Evolutionary conservation across 306 rosid species (phyloP), one percentile per base, ranked within the genome.

Genomic region (Chamaecrista fasciculata): DNA sequence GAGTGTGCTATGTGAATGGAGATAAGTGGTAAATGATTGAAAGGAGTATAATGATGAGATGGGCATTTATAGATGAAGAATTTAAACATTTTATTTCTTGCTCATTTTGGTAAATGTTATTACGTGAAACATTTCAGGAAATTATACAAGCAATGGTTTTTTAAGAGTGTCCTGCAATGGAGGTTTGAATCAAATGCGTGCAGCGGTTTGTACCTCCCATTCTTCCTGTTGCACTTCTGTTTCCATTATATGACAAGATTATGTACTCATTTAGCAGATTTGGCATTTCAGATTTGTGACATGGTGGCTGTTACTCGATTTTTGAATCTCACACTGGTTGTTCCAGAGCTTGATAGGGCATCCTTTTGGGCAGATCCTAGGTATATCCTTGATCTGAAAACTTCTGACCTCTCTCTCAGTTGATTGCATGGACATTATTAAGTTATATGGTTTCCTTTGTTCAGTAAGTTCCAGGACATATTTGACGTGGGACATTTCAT

Each of bases 131-230:
- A 33, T 66, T 81, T 78, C 89, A 86, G 92, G 89, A 77, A 84
- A 84, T 72, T 86, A 86, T 79, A 81, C 70, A 59, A 86, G 89
- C 58, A 84, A 86, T 74, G 92, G 92, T 61, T 79, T 84, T 84
- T 89, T 86, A 28, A 80, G 83, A 62, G 87, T 84, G 61, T 81
- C 92, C 62, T 86, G 92, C 78, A 86, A 86, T 42, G 92, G 92
- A 28, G 89, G 92, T 60, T 78, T 86, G 81, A 86, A 86, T 77
- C 92, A 86, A 82, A 86, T 86, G 92, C 92, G 92, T 49, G 89
- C 89, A 7, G 92, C 92, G 77, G 92, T 86, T 62, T 55, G 92
- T 78, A 59, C 70, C 21, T 9, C 40, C 37, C 59, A 15, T 36
- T 34, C 50, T 65, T 18, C n/a, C 0, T 44, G 20, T 44, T 15